These are phyloP conservation scores for Rosa persica DNA, from an alignment of 306 rosid species.

Conservation along the genomic window DNA sequence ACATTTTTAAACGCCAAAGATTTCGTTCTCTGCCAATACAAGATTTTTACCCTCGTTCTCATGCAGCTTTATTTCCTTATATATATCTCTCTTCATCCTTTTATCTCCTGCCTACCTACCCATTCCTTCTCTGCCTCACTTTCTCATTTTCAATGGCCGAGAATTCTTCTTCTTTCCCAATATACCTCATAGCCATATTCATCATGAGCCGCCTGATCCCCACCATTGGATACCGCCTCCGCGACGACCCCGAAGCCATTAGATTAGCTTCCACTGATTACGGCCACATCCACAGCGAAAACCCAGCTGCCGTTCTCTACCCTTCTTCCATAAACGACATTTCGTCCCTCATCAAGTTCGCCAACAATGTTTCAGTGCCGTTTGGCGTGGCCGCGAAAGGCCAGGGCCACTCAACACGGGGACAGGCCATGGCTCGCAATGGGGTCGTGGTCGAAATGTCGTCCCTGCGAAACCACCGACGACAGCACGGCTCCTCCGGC, in stretches of 20 bases:
- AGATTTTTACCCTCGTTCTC: conserved; percentile 26
- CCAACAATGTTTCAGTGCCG: conserved; percentile 43
- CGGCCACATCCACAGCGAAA: conserved; percentile 48
- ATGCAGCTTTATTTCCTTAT: conserved; percentile 37
- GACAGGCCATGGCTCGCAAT: conserved; percentile 66
- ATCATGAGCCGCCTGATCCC: conserved; percentile 42
- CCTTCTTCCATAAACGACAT: conserved; percentile 63
- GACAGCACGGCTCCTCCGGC: conserved; percentile 10
- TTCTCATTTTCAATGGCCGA: conserved; percentile 39
- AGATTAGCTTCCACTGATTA: conserved; percentile 55
- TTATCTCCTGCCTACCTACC: background rate
- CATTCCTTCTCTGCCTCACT: background rate
- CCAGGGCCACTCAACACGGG: conserved; percentile 62
- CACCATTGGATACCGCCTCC: conserved; percentile 40
- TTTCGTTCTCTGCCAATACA: conserved; percentile 2
- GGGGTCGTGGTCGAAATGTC: conserved; percentile 73
- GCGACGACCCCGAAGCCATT: conserved; percentile 45
- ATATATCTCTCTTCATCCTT: background rate
- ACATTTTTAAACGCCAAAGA: conserved; percentile 4
- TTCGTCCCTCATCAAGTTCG: conserved; percentile 31
- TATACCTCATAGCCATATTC: conserved; percentile 30
- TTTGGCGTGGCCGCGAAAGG: conserved; percentile 58
- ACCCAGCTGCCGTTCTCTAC: conserved; percentile 54
- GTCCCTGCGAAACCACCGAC: conserved; percentile 23
- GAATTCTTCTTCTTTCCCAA: conserved; percentile 16